Evolutionary conservation across 345 rosid species (phyloP).

Genomic region (Eucalyptus erythrocorys): DNA sequence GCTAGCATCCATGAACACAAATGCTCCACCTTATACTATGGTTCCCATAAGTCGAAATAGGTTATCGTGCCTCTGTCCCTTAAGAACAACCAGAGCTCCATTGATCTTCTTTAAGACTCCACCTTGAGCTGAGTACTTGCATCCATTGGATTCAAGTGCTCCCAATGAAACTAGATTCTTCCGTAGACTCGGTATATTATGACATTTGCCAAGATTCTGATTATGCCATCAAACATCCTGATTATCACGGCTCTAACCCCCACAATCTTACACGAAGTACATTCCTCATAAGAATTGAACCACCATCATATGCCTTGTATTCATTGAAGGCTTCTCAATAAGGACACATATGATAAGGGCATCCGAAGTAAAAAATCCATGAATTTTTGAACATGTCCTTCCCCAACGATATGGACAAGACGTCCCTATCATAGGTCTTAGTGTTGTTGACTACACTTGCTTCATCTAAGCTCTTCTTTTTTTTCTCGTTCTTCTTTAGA

Average conservation of each 20-base stretch:
- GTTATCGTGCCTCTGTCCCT: neutral
- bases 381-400: neutral
- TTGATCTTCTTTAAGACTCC: no score
- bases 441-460: neutral
- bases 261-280: neutral
- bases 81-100: no score
- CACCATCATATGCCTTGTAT: neutral
- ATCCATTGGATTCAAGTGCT: no score
- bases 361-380: no score
- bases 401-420: neutral
- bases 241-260: neutral
- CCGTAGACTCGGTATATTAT: no score
- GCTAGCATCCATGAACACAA: neutral
- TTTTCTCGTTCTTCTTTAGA: neutral
- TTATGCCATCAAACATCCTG: neutral
- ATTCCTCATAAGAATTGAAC: neutral
- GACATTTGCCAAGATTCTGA: no score
- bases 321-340: neutral
- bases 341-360: neutral
- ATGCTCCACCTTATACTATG: neutral
- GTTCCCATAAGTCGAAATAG: neutral
- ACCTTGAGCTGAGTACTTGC: no score
- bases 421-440: neutral
- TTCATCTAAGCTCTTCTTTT: neutral
- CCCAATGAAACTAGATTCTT: no score